These are phyloP conservation scores for Quillaja saponaria DNA, from an alignment of 306 rosid genomes.

Conservation along the genomic window DNA sequence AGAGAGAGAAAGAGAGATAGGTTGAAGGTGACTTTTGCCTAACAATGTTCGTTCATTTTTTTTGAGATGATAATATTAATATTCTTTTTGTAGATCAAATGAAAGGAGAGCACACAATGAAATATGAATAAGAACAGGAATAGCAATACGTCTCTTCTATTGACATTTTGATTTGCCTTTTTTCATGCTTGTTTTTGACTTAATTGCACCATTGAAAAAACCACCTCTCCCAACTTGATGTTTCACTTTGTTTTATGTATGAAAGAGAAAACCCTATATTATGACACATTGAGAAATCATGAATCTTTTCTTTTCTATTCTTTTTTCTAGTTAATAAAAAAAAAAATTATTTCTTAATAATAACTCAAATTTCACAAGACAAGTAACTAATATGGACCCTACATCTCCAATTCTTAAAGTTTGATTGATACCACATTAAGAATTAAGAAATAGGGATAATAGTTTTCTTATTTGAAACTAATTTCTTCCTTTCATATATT, in stretches of 20 bases:
- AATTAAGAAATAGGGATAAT: too few relatives aligned
- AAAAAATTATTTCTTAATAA: too few relatives aligned
- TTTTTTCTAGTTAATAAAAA: too few relatives aligned
- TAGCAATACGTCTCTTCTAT: conserved; percentile 50
- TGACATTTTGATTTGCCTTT: conserved; percentile 43
- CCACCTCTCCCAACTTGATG: conserved; percentile 24
- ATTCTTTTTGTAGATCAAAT: conserved; percentile 40
- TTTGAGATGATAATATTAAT: conserved; percentile 16
- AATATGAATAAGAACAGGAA: too few relatives aligned
- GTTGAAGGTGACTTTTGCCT: conserved; percentile 61
- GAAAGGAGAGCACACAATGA: conserved; percentile 25
- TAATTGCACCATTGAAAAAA: conserved; percentile 29
- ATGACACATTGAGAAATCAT: too few relatives aligned
- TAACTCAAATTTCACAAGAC: too few relatives aligned
- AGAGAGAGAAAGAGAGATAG: conserved; percentile 13
- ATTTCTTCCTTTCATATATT: too few relatives aligned
- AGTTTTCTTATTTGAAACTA: too few relatives aligned
- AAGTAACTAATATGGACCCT: too few relatives aligned
- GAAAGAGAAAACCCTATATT: too few relatives aligned
- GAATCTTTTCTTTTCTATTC: background rate
- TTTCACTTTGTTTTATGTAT: conserved; percentile 9
- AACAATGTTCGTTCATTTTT: conserved; percentile 24
- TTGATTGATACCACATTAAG: too few relatives aligned
- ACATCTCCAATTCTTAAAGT: too few relatives aligned
- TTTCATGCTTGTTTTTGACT: conserved; percentile 40